Conservation (phyloP, 345 rosid genomes). For the Populus ilicifolia region DNA sequence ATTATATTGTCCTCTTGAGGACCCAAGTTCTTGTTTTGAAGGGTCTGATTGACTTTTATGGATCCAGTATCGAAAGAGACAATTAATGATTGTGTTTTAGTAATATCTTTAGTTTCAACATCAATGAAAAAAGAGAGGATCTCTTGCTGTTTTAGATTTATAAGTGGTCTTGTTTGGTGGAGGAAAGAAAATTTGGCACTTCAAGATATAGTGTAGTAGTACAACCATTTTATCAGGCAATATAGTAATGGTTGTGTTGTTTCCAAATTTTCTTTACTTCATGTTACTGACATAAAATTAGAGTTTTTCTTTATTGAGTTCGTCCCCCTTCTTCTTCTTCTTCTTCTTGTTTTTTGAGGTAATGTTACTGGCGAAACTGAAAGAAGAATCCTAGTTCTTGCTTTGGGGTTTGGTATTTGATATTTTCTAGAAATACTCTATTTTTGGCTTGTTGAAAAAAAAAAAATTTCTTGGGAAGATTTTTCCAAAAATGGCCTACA, state of each 20-base stretch:
- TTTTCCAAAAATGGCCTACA: not conserved
- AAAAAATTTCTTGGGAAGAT: not conserved
- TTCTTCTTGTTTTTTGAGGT: not conserved
- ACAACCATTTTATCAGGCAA: not conserved
- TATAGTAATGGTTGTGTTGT: not conserved
- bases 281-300: not conserved
- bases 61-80: conserved; percentile 27
- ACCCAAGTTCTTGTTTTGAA: conserved; percentile 65
- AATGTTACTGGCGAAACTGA: not conserved
- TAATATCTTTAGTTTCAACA: conserved; percentile 8
- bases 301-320: not conserved
- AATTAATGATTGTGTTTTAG: conserved; percentile 22
- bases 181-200: not conserved
- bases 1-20: conserved; percentile 66
- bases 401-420: conserved; percentile 12
- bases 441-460: not conserved
- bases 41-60: conserved; percentile 59
- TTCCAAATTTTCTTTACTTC: conserved; percentile 3
- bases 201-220: not conserved
- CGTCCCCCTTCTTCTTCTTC: too few species aligned
- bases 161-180: conserved; percentile 12
- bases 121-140: not conserved
- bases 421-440: not conserved
- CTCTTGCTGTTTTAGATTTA: conserved; percentile 2
- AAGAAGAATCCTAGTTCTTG: not conserved